Evolutionary conservation across 2,329 filamentous ascomycete genomes (phyloP), one percentile per base, ranked within the genome.

Genomic region (Verticillium nonalfalfae): DNA sequence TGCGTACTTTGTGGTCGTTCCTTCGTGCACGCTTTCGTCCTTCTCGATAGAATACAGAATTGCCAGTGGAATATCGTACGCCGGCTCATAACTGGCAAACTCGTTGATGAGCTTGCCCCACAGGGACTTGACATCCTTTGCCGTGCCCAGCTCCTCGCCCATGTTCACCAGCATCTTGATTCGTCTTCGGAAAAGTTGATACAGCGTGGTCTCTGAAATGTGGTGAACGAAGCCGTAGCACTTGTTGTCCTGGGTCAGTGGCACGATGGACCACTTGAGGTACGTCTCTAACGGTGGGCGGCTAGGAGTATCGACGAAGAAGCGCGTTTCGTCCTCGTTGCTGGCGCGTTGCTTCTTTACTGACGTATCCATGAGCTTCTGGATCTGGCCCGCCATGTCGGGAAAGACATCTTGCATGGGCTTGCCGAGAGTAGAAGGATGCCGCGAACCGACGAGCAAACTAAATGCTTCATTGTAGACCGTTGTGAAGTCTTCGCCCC

Each of bases 391-490:
- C 78, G 75, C 87, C 87, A 90, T 4, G 84, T 82, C 64, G 11
- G 64, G 64, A 13, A 65, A 65, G 3, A 64, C 64, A 45, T 85
- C 79, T 33, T 78, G 77, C 63, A 89, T 74, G 33, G 79, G 79
- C 67, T 83, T 81, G 1, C 88, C 88, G 72, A 90, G 82, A 11
- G 90, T 72, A 2, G 68, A 67, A 1, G 88, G 88, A 68, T 90
- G 88, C 62, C 86, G 87, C 60, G 85, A 79, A 13, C 86, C 87
- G 58, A 85, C 85, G 18, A 89, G 78, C 61, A 81, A 75, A 62
- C 84, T 79, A 67, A 88, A 89, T 1, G 86, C 83, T 69, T 89
- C 86, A 65, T 90, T 90, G 73, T 90, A 90, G 3, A 90, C 83
- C 7, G 85, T 84, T 26, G 86, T 80, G 56, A 85, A 78, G 38